Conservation (phyloP, 805 yeast genomes). For the Zygoascus ofunaensis region DNA sequence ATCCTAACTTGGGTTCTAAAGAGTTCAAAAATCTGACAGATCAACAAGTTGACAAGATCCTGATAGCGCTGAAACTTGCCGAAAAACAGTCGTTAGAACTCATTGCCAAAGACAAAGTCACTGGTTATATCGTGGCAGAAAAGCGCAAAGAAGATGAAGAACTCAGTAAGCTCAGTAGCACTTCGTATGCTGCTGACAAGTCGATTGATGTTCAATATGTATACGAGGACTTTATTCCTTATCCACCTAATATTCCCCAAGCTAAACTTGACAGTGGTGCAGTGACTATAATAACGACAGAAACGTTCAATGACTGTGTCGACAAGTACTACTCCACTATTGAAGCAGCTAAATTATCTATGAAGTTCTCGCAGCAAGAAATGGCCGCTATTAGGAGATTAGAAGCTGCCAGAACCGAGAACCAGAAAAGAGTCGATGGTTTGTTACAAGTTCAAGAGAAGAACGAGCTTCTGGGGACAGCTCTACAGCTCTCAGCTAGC, state of each 20-base stretch:
- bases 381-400: slow-evolving; percentile 65
- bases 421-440: slow-evolving; percentile 57
- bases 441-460: slow-evolving; percentile 52
- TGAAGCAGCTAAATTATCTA: slow-evolving; percentile 69
- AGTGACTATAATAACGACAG: slow-evolving; percentile 35
- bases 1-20: slow-evolving; percentile 25
- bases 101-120: slow-evolving; percentile 26
- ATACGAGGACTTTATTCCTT: slow-evolving; percentile 65
- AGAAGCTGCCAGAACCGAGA: slow-evolving; percentile 65
- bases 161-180: slow-evolving; percentile 7
- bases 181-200: slow-evolving; percentile 9
- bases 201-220: slow-evolving; percentile 37
- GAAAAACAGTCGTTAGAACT: slow-evolving; percentile 37
- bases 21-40: slow-evolving; percentile 13
- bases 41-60: slow-evolving; percentile 25
- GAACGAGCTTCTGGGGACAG: slow-evolving; percentile 61
- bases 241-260: slow-evolving; percentile 37
- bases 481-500: slow-evolving; percentile 60
- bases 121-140: slow-evolving; percentile 59
- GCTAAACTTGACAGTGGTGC: slow-evolving; percentile 10
- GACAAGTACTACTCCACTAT: slow-evolving; percentile 79
- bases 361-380: slow-evolving; percentile 68
- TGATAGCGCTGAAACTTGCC: slow-evolving; percentile 39
- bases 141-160: slow-evolving; percentile 28
- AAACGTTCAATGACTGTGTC: slow-evolving; percentile 71